These are phyloP conservation scores for Tritrichomonas foetus DNA, from an alignment of 208 protist species.

Conservation along the genomic window DNA sequence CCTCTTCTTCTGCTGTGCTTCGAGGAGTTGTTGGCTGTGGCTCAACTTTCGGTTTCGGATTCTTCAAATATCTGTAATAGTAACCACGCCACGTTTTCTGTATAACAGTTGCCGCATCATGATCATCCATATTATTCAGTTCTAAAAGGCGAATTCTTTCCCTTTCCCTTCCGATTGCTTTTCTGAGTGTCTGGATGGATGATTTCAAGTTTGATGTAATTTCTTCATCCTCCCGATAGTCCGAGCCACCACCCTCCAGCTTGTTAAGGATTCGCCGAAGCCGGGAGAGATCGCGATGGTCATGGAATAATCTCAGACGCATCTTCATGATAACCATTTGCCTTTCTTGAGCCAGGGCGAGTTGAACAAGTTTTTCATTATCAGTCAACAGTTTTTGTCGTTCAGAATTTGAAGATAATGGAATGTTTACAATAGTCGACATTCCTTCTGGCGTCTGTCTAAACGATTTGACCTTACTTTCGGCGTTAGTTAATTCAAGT, in stretches of 20 bases:
- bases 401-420: too few species aligned
- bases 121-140: neutral
- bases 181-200: neutral
- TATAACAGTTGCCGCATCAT: neutral
- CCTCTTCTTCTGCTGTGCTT: too few species aligned
- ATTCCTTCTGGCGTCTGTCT: too few species aligned
- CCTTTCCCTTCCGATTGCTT: neutral
- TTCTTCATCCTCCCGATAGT: neutral
- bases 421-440: too few species aligned
- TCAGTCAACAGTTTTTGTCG: too few species aligned
- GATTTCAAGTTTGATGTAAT: neutral
- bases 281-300: neutral
- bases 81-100: neutral
- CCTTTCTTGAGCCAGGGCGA: neutral
- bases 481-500: too few species aligned
- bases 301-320: neutral
- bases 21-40: too few species aligned
- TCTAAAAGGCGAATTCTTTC: neutral
- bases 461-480: too few species aligned
- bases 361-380: too few species aligned
- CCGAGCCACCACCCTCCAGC: too few species aligned
- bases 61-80: too few species aligned
- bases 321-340: neutral
- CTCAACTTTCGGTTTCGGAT: too few species aligned
- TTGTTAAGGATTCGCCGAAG: neutral